phyloP scores from a whole-genome alignment of 768 basidiomycete species.

The Leccinum fibrillosum region DNA sequence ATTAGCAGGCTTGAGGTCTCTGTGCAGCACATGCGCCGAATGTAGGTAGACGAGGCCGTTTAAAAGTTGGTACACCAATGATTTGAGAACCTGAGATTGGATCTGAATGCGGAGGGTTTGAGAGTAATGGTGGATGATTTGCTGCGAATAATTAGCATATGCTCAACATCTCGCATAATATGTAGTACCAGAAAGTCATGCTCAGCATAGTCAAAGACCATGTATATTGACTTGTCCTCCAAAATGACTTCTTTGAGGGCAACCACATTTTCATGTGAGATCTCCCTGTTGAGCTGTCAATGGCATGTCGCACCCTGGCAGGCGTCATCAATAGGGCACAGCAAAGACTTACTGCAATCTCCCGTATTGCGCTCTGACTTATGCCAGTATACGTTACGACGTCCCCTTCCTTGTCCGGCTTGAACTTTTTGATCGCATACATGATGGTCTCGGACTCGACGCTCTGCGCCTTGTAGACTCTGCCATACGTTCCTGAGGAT shows the following conservation, averaged over 20 bases:
- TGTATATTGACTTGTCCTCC: slow-evolving; percentile 98
- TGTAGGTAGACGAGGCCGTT: slow-evolving; percentile 96
- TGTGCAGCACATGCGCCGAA: slow-evolving; percentile 90
- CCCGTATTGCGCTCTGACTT: slow-evolving; percentile 94
- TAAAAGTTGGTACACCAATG: slow-evolving; percentile 89
- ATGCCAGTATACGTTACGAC: slow-evolving; percentile 94
- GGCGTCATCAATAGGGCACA: slow-evolving; percentile 12
- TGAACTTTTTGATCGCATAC: slow-evolving; percentile 99
- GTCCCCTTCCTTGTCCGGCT: slow-evolving; percentile 99
- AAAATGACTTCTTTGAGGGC: slow-evolving; percentile 92
- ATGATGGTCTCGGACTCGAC: slow-evolving; percentile 64
- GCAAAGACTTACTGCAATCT: slow-evolving; percentile 74
- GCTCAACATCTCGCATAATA: background rate
- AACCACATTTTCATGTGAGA: slow-evolving; percentile 87
- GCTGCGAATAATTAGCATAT: slow-evolving; percentile 44
- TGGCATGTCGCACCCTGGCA: background rate
- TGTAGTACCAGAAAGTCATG: slow-evolving; percentile 85
- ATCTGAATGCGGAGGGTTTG: slow-evolving; percentile 81
- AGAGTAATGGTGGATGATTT: slow-evolving; percentile 98
- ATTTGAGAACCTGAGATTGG: slow-evolving; percentile 78
- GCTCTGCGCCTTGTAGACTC: slow-evolving; percentile 96
- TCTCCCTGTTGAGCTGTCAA: slow-evolving; percentile 79
- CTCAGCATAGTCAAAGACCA: slow-evolving; percentile 99
- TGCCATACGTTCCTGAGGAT: slow-evolving; percentile 95
- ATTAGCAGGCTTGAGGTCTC: slow-evolving; percentile 98